A percentile compares a stretch with the other conserved stretches of the same genome.
These are phyloP conservation scores for Candida railenensis DNA, from an alignment of 805 yeast genomes.

Conservation along the genomic window DNA sequence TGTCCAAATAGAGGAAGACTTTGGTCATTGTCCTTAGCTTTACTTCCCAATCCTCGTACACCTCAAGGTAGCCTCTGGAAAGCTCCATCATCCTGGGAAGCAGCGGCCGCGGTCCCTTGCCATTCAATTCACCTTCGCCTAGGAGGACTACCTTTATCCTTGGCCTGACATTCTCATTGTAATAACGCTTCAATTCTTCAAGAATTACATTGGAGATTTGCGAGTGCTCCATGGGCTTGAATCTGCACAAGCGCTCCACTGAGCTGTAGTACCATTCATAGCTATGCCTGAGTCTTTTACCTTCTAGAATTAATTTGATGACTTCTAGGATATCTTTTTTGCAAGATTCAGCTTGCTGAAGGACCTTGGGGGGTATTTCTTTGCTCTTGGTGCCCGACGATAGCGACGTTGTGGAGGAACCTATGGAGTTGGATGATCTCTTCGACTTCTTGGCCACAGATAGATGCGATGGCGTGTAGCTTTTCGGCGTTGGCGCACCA, in stretches of 20 bases:
- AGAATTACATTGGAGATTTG: conserved; percentile 20
- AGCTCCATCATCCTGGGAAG: conserved; percentile 1
- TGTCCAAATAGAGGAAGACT: conserved; percentile 35
- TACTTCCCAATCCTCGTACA: conserved; percentile 22
- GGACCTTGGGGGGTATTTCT: not conserved
- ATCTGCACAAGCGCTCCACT: conserved; percentile 32
- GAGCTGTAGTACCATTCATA: conserved; percentile 24
- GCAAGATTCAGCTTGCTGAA: not conserved
- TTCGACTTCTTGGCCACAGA: not conserved
- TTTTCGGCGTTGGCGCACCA: conserved; percentile 1
- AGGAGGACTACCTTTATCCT: conserved; percentile 6
- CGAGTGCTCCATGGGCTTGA: conserved; percentile 32
- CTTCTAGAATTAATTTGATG: conserved; percentile 19
- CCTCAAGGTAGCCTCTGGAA: conserved; percentile 13
- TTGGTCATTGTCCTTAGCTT: conserved; percentile 23
- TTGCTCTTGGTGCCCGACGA: not conserved
- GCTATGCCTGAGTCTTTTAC: conserved; percentile 14
- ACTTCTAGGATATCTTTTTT: conserved; percentile 5
- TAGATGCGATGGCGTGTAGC: conserved; percentile 1
- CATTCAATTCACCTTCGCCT: not conserved
- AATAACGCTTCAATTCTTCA: conserved; percentile 17
- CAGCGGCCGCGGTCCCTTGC: not conserved
- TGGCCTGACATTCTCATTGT: conserved; percentile 11
- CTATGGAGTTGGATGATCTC: not conserved
- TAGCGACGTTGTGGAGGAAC: not conserved